phyloP scores from a whole-genome alignment of 2,329 filamentous ascomycete genomes.

The Verticillium longisporum region DNA sequence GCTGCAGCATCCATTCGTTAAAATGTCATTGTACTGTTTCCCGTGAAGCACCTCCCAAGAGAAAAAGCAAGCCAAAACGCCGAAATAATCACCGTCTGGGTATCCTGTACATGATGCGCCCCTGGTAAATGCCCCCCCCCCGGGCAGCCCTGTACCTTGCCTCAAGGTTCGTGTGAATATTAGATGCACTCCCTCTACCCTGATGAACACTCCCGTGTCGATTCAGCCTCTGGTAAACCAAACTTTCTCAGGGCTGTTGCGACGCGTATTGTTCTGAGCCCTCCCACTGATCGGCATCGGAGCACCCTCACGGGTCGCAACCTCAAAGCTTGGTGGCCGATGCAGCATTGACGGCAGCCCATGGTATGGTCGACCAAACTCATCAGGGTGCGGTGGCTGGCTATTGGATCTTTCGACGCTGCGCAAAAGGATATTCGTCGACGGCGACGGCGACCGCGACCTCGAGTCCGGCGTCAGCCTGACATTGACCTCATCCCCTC shows the following conservation, averaged over 20 bases:
- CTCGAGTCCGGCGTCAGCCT: slow-evolving; percentile 4
- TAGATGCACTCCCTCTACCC: no score
- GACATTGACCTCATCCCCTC: slow-evolving; percentile 5
- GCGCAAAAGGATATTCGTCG: background rate
- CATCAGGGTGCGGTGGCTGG: background rate
- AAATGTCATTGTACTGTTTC: no score
- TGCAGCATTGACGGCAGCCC: background rate
- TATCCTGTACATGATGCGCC: background rate
- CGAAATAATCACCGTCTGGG: no score
- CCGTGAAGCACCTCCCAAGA: no score
- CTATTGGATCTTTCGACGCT: background rate
- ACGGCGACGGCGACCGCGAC: slow-evolving; percentile 2
- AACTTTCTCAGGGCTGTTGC: background rate
- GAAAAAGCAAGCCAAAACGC: no score
- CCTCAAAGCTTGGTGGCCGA: background rate
- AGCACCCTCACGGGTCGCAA: background rate
- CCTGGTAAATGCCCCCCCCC: background rate
- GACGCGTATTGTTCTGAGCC: background rate
- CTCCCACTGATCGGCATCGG: background rate
- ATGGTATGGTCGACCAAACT: background rate
- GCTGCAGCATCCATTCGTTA: no score
- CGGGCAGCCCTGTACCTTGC: no score
- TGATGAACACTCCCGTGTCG: background rate
- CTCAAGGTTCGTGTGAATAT: no score
- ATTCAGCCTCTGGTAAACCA: background rate